phyloP scores from a whole-genome alignment of 2,329 filamentous ascomycete species.

The Stachybotrys chlorohalonatus region DNA sequence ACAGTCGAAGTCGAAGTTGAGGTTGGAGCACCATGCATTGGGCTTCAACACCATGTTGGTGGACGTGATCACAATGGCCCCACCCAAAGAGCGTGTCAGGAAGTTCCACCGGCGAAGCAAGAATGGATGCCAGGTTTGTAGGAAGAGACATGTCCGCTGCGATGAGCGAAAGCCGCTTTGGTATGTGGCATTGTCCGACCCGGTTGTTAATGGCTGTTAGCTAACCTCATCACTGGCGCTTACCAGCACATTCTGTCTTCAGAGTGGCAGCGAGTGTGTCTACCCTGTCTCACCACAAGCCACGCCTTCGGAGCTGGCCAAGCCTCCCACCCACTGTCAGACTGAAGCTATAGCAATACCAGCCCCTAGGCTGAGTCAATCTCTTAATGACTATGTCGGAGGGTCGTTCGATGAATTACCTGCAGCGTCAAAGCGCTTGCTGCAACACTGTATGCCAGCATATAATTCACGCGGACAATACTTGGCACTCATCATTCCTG shows the following conservation, averaged over 20 bases:
- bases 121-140: conserved; percentile 26
- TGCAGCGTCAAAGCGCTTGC: conserved; percentile 17
- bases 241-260: conserved; percentile 33
- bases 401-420: conserved; percentile 20
- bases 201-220: neutral
- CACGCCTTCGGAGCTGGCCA: conserved; percentile 1
- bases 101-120: conserved; percentile 28
- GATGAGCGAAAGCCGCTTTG: conserved; percentile 35
- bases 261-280: conserved; percentile 32
- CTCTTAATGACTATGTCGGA: conserved; percentile 18
- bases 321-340: neutral
- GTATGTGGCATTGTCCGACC: conserved; percentile 21
- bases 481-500: neutral
- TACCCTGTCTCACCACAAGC: conserved; percentile 21
- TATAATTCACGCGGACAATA: neutral
- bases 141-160: conserved; percentile 34
- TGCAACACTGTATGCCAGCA: conserved; percentile 16
- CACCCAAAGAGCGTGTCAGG: conserved; percentile 25
- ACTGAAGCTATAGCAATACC: conserved; percentile 1
- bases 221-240: neutral
- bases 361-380: conserved; percentile 10
- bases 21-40: neutral
- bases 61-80: conserved; percentile 18
- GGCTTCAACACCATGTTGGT: neutral
- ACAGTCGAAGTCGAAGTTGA: neutral